Base-by-base conservation (phyloP, 371 early-diverging fungal species). In the Circinella minor region DNA sequence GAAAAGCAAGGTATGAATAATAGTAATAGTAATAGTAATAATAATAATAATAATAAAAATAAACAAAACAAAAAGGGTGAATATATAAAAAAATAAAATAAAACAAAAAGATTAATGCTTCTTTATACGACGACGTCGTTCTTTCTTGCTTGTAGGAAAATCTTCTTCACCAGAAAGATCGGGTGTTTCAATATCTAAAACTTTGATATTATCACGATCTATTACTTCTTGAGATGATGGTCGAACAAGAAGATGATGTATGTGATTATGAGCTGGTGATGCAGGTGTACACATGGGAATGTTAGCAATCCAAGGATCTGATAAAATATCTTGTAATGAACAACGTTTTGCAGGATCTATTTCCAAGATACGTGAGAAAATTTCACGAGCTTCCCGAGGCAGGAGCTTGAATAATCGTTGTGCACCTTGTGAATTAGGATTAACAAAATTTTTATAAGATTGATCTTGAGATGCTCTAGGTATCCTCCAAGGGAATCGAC, bases 401-500 rank as follows among this genome's bases (percentile, higher is more conserved):
- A 88, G 69, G 34, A 85, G 55, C 36, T 80, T 80, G 63, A 88
- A 73, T 1, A 88, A 68, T 34, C 82, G 72, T 14, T 76, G 65
- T 20, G 84, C 81, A 27, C 86, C 86, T 39, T 66, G 63, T 4
- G 76, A 73, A 5, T 71, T 57, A 20, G 76, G 65, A 34, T 70
- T 75, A n/a, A 75, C 66, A 72, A 71, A 86, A 55, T 85, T 79
- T 57, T 76, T 79, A 65, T 73, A 85, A 17, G 86, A 83, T 14
- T 77, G 73, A 70, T 85, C 87, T 46, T 76, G 76, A 46, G 69
- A 71, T 17, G 78, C 72, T 36, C 75, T 73, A 65, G 90, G 82
- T 6, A 85, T 39, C 10, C 74, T 71, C 93, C 93, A 93, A 27
- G 93, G 92, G 65, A 92, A 91, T 17, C 87, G 85, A 18, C 83